Evolutionary conservation across 768 basidiomycete genomes (phyloP).

Genomic region (Serpula lacrymans): DNA sequence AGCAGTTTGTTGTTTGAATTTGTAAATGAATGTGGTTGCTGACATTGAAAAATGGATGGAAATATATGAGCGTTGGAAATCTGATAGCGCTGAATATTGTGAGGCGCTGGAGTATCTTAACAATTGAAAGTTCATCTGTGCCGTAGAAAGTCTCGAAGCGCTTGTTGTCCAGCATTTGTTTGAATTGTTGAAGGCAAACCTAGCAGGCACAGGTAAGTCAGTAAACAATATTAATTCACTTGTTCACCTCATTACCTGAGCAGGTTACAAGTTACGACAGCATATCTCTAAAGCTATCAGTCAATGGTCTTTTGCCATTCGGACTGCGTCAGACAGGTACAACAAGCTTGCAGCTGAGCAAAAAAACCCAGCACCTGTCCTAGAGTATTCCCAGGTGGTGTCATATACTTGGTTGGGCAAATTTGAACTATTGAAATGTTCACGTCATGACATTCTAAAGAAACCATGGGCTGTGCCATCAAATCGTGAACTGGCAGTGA

Average conservation of each 20-base stretch:
- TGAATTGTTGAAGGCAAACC: too few relatives aligned
- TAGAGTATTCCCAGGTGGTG: background rate
- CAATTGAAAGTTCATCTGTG: background rate
- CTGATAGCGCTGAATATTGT: background rate
- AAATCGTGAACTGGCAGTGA: slow-evolving; percentile 28
- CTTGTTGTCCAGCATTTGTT: too few relatives aligned
- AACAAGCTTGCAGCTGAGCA: background rate
- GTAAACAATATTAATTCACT: too few relatives aligned
- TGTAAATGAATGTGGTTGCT: background rate
- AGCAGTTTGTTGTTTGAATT: too few relatives aligned
- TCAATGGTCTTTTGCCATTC: background rate
- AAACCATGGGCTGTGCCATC: slow-evolving; percentile 33
- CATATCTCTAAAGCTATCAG: background rate
- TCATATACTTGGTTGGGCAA: background rate
- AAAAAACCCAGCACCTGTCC: background rate
- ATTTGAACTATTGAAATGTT: slow-evolving; percentile 28
- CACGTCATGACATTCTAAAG: slow-evolving; percentile 19
- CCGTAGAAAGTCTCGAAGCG: too few relatives aligned
- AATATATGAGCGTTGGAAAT: background rate
- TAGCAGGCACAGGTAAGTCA: too few relatives aligned
- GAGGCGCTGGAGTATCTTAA: background rate
- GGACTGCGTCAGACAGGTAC: background rate
- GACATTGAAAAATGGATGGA: background rate
- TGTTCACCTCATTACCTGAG: too few relatives aligned
- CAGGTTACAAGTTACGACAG: background rate